Evolutionary conservation across 2,329 filamentous ascomycete species (phyloP).

Genomic region (Tolypocladium guangdongense): DNA sequence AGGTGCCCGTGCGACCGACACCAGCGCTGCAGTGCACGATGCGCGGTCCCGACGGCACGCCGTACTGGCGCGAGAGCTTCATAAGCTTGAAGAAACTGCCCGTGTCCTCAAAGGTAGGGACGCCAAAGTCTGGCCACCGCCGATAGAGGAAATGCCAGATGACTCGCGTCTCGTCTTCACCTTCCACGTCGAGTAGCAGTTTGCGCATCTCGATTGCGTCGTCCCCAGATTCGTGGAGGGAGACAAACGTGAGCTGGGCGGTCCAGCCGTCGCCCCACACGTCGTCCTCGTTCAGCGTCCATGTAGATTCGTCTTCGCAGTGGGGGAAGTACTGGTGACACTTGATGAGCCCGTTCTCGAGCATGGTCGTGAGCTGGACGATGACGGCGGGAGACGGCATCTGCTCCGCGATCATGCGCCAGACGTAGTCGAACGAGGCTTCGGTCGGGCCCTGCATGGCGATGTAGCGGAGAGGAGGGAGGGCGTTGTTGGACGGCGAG

Average conservation of each 20-base stretch:
- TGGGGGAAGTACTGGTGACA: slow-evolving; percentile 82
- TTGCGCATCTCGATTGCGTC: slow-evolving; percentile 65
- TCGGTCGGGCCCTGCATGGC: slow-evolving; percentile 86
- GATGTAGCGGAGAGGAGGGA: slow-evolving; percentile 56
- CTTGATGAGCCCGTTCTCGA: slow-evolving; percentile 68
- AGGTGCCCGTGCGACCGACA: slow-evolving; percentile 88
- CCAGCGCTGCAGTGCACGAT: slow-evolving; percentile 85
- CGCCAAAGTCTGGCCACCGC: slow-evolving; percentile 83
- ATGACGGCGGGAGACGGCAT: slow-evolving; percentile 62
- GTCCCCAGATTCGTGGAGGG: slow-evolving; percentile 40
- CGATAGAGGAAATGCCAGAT: slow-evolving; percentile 81
- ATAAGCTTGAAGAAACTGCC: slow-evolving; percentile 60
- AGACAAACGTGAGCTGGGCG: slow-evolving; percentile 58
- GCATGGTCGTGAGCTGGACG: slow-evolving; percentile 87
- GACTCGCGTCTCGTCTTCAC: slow-evolving; percentile 38
- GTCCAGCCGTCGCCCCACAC: slow-evolving; percentile 57
- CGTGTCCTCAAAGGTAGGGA: slow-evolving; percentile 59
- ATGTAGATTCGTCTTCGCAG: slow-evolving; percentile 37
- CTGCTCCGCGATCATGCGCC: slow-evolving; percentile 91
- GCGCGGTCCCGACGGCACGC: slow-evolving; percentile 51
- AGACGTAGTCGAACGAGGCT: slow-evolving; percentile 69
- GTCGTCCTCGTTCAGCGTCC: slow-evolving; percentile 50
- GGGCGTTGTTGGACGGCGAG: slow-evolving; percentile 25
- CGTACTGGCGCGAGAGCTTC: slow-evolving; percentile 49
- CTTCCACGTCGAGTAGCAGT: slow-evolving; percentile 46